Evolutionary conservation across 352 stramenopile species (phyloP).

Genomic region (Phytophthora chlamydospora): DNA sequence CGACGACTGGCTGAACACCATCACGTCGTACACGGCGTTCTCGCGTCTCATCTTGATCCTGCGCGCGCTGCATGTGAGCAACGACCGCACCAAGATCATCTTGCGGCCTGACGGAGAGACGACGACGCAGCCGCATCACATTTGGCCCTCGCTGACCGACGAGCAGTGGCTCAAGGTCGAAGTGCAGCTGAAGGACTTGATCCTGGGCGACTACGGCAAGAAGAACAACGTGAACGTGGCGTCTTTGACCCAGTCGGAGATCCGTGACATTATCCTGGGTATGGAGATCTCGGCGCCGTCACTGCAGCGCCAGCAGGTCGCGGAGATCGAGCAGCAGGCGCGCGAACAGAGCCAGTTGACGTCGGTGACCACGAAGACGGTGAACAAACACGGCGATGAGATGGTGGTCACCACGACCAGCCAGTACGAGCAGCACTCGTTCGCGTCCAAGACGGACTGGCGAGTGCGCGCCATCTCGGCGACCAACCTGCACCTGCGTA

Average conservation of each 20-base stretch:
- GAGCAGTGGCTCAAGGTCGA: slow-evolving; percentile 99
- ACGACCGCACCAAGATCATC: slow-evolving; percentile 96
- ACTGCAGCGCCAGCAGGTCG: slow-evolving; percentile 99
- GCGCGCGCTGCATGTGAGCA: slow-evolving; percentile 97
- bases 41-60: slow-evolving; percentile 99
- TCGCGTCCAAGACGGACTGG: slow-evolving; percentile 99
- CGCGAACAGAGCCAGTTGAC: slow-evolving; percentile 98
- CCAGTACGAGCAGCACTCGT: slow-evolving; percentile 99
- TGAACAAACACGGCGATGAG: slow-evolving; percentile 99
- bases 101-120: slow-evolving; percentile 98
- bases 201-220: slow-evolving; percentile 99
- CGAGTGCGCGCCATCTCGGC: slow-evolving; percentile 98
- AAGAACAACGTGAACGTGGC: slow-evolving; percentile 99
- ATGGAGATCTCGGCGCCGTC: slow-evolving; percentile 99
- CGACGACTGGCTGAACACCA: slow-evolving; percentile 99
- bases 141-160: slow-evolving; percentile 99
- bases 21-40: slow-evolving; percentile 99
- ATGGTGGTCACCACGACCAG: slow-evolving; percentile 99
- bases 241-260: slow-evolving; percentile 99
- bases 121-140: slow-evolving; percentile 98
- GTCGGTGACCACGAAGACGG: slow-evolving; percentile 98
- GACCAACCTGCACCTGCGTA: slow-evolving; percentile 98
- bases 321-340: slow-evolving; percentile 99
- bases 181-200: slow-evolving; percentile 99
- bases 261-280: slow-evolving; percentile 99